These are phyloP conservation scores for Arthrobotrys iridis DNA, from an alignment of 2,329 filamentous ascomycete species.

Conservation along the genomic window DNA sequence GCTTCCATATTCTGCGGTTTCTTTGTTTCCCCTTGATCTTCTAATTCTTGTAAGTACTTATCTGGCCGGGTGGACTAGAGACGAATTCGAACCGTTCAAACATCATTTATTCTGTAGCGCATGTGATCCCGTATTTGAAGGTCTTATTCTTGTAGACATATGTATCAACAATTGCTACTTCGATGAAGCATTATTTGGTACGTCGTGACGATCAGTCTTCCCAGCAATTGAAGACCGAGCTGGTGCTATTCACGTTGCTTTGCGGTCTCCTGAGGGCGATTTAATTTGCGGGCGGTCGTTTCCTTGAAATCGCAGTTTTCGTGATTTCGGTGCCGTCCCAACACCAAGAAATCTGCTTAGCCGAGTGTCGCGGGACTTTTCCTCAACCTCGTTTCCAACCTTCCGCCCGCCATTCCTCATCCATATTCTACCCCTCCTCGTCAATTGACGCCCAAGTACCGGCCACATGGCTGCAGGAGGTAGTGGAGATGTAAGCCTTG, in stretches of 20 bases:
- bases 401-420: conserved; percentile 34
- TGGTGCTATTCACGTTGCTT: too few relatives aligned
- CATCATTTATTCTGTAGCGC: too few relatives aligned
- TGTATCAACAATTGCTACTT: too few relatives aligned
- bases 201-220: too few relatives aligned
- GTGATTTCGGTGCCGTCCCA: conserved; percentile 38
- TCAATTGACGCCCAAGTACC: conserved; percentile 47
- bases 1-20: not conserved
- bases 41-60: conserved; percentile 43
- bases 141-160: too few relatives aligned
- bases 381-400: conserved; percentile 37
- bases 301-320: too few relatives aligned
- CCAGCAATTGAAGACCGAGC: too few relatives aligned
- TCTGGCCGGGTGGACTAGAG: not conserved
- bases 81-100: not conserved
- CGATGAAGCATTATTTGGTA: too few relatives aligned
- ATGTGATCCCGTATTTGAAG: too few relatives aligned
- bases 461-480: conserved; percentile 52
- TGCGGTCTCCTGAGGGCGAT: too few relatives aligned
- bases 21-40: not conserved
- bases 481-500: conserved; percentile 65
- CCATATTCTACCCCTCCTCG: conserved; percentile 16
- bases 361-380: conserved; percentile 53
- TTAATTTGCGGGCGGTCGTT: too few relatives aligned
- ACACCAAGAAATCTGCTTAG: conserved; percentile 49